Conservation (phyloP, 1,284 basidiomycete species). For the Fomitopsis schrenkii region DNA sequence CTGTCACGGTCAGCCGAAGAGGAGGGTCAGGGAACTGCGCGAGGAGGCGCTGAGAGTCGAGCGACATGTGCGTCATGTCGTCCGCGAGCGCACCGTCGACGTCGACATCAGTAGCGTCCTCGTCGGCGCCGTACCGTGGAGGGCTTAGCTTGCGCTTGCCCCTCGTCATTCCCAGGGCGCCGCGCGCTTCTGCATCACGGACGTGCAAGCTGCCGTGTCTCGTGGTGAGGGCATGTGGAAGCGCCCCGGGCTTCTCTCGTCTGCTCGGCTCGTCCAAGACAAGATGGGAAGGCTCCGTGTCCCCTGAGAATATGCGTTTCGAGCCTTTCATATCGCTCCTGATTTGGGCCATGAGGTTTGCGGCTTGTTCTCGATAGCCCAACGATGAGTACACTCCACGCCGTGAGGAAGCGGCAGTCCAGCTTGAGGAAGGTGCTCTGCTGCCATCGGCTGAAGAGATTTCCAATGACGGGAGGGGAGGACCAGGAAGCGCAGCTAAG, state of each 20-base stretch:
- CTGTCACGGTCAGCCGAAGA: slow-evolving; percentile 22
- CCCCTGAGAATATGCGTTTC: slow-evolving; percentile 65
- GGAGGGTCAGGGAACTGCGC: slow-evolving; percentile 29
- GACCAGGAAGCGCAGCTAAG: slow-evolving; percentile 3
- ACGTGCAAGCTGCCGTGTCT: not conserved
- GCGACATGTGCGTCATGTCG: slow-evolving; percentile 19
- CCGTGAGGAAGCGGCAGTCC: slow-evolving; percentile 23
- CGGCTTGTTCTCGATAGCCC: slow-evolving; percentile 71
- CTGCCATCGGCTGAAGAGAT: slow-evolving; percentile 10
- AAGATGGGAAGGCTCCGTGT: slow-evolving; percentile 48
- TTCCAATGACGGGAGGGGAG: slow-evolving; percentile 9
- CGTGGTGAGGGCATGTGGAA: not conserved
- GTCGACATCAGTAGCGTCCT: slow-evolving; percentile 31
- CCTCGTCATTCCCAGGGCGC: slow-evolving; percentile 5
- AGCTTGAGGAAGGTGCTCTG: slow-evolving; percentile 15
- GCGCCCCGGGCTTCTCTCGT: not conserved
- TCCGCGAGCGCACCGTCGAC: slow-evolving; percentile 20
- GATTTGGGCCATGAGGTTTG: slow-evolving; percentile 79
- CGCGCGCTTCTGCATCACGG: not conserved
- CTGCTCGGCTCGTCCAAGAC: slow-evolving; percentile 5
- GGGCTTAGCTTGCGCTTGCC: slow-evolving; percentile 23
- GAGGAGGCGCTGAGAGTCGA: slow-evolving; percentile 24
- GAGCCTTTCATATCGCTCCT: slow-evolving; percentile 68
- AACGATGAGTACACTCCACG: slow-evolving; percentile 49
- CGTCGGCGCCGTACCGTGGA: slow-evolving; percentile 25